Base-by-base conservation (phyloP, 352 stramenopile genomes). In the Phytophthora melonis region DNA sequence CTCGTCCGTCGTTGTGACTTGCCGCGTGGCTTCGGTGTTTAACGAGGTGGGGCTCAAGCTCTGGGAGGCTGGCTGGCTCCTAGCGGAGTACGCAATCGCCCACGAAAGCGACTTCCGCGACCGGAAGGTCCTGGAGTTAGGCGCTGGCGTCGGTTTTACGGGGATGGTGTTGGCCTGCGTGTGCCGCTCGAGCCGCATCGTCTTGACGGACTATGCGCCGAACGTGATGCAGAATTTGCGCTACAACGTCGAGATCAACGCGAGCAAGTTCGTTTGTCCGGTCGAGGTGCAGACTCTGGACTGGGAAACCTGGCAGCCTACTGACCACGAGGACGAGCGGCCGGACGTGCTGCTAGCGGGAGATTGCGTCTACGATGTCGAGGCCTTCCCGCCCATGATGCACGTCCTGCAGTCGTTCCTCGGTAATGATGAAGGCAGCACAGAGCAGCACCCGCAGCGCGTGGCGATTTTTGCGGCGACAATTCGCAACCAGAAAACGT, bases 1-100 rank as follows among this genome's bases (percentile, higher is more conserved):
- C 9, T 36, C 57, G 13, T 64, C 45, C 16, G 16, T 70, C 32
- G 77, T 89, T 18, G 79, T 95, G 49, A 93, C 87, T 25, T 94
- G 87, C 66, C 84, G 89, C 45, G 89, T 96, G 36, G 88, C 89
- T 4, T 91, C 86, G 0, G 80, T 93, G 52, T 88, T 93, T 53
- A 96, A 96, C 57, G 89, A 96, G 6, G 89, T 96, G 14, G 89
- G 89, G 5, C 79, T 96, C 21, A 94, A 92, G 68, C 81, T 96
- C 41, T 96, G 89, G 89, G 84, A 96, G 69, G 89, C 89, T 6
- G 86, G 83, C 0, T 94, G 81, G 80, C 83, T 93, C 14, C 81
- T 96, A 18, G 85, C 89, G 18, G 89, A 96, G 71, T 96, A 89
- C 52, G 66, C 87, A 7, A 72, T 94, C 63, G 77, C 86, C 0